These are phyloP conservation scores for Gliomastix tumulicola DNA, from an alignment of 2,329 filamentous ascomycete species.

Conservation along the genomic window DNA sequence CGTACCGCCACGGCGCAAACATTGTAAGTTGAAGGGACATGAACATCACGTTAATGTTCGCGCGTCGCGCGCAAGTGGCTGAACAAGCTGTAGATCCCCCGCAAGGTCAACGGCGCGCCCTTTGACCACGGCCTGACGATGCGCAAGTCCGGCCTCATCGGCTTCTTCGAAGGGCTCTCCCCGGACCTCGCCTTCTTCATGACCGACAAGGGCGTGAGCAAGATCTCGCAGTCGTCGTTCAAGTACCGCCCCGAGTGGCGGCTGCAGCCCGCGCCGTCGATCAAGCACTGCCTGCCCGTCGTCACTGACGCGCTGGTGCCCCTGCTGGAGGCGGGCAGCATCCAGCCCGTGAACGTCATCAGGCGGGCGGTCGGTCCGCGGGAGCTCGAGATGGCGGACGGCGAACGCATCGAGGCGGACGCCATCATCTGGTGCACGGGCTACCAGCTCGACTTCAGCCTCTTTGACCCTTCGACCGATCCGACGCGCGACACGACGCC, in stretches of 20 bases:
- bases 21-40: not conserved
- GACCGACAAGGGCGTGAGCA: conserved; percentile 9
- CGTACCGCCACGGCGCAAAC: conserved; percentile 2
- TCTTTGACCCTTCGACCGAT: conserved; percentile 16
- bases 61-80: no score
- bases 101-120: conserved; percentile 21
- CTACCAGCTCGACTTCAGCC: conserved; percentile 20
- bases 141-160: conserved; percentile 19
- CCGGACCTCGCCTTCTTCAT: conserved; percentile 11
- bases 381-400: conserved; percentile 18
- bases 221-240: not conserved
- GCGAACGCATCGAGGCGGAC: conserved; percentile 16
- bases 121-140: conserved; percentile 24
- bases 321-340: conserved; percentile 26
- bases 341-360: conserved; percentile 19
- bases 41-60: not conserved
- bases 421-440: conserved; percentile 25
- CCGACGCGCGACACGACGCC: conserved; percentile 13
- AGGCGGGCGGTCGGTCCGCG: conserved; percentile 22
- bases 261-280: conserved; percentile 14
- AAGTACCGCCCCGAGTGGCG: conserved; percentile 17
- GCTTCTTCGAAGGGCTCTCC: conserved; percentile 16
- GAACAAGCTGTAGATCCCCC: conserved; percentile 16
- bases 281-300: conserved; percentile 14
- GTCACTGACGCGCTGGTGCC: conserved; percentile 17